Evolutionary conservation across 768 basidiomycete species (phyloP).

Genomic region (Boletus vermiculosoides): DNA sequence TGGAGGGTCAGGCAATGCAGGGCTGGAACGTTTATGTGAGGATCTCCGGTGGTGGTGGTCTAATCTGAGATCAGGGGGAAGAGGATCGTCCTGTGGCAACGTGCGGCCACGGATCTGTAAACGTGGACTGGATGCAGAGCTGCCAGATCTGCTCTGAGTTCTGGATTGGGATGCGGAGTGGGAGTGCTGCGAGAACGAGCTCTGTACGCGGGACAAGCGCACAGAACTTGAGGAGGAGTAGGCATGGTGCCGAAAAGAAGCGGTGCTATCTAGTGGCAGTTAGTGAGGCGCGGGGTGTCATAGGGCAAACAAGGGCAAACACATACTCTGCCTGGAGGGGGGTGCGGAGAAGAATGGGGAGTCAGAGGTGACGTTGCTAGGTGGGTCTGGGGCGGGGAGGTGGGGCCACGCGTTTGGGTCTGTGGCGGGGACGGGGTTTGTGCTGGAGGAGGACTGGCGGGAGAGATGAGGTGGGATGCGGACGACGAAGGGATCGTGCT

Average conservation of each 20-base stretch:
- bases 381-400: constrained; percentile 16
- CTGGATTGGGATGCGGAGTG: constrained; percentile 44
- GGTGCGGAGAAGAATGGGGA: constrained; percentile 29
- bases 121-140: constrained; percentile 51
- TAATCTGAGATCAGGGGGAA: constrained; percentile 23
- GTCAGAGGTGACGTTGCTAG: constrained; percentile 40
- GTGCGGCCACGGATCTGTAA: constrained; percentile 39
- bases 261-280: constrained; percentile 23
- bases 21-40: constrained; percentile 17
- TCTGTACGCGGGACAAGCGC: constrained; percentile 38
- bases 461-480: constrained; percentile 36
- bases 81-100: constrained; percentile 41
- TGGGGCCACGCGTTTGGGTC: constrained; percentile 21
- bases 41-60: constrained; percentile 18
- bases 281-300: constrained; percentile 6
- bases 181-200: constrained; percentile 30
- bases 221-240: constrained; percentile 33
- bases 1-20: constrained; percentile 18
- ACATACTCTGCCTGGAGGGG: constrained; percentile 40
- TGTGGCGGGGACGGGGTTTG: constrained; percentile 19
- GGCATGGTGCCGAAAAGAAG: constrained; percentile 30
- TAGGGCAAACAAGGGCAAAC: constrained; percentile 15
- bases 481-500: constrained; percentile 48
- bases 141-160: constrained; percentile 44
- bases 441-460: constrained; percentile 28